Base-by-base conservation (phyloP, 169 alveolate genomes). In the Plasmodium cynomolgi region DNA sequence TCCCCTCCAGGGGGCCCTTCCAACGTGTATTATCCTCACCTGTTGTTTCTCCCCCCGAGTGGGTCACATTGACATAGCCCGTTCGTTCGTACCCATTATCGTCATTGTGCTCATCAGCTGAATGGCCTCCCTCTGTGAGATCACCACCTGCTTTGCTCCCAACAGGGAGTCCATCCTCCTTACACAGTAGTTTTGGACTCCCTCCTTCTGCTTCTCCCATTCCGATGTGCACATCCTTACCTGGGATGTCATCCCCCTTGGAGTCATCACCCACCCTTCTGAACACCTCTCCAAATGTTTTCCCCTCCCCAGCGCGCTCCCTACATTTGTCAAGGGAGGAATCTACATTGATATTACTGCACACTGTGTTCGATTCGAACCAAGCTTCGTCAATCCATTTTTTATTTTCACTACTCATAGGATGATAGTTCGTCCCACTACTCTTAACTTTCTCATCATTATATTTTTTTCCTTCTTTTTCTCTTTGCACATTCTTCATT, bases 401-500 rank as follows among this genome's bases (percentile, higher is more conserved):
- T 9, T 68, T 68, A 68, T 68, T 68, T 68, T 68, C 77, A 29
- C 17, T 26, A 26, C 77, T 7, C 31, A 23, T 3, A 68, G 77
- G 37, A 26, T 68, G 3, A 68, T 50, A 50, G 62, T 68, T 68
- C 37, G 31, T 11, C 6, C 29, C 77, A 68, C 31, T 29, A 26
- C 15, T 68, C 31, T 8, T 20, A 68, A 26, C 37, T 68, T 23
- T 11, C 41, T 68, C 39, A 68, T 68, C n/a, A 1, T 68, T 68
- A 26, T 26, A 5, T 26, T 68, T 68, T 68, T 68, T 68, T 23
- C 37, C 37, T 68, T 68, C 5, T 68, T 20, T 23, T 68, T 68
- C 37, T 68, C 77, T 68, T 68, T 68, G 77, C 37, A 29, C 37
- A 26, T 68, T 68, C 77, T 68, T 68, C 77, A 68, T 68, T 68